Evolutionary conservation across 2,329 filamentous ascomycete genomes (phyloP).

Genomic region (Ceratocystis eucalypticola): DNA sequence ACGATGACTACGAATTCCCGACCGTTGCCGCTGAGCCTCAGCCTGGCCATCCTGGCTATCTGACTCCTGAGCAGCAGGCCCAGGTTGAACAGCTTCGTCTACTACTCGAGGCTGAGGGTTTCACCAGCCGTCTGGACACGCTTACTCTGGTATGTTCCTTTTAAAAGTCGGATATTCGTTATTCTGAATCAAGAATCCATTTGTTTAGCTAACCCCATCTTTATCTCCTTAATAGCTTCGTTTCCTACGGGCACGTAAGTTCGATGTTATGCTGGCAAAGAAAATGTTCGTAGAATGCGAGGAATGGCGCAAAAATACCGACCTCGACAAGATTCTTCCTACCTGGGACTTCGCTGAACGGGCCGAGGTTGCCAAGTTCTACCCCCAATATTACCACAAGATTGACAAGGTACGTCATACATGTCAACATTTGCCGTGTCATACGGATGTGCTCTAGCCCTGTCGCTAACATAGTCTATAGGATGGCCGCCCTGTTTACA

Average conservation of each 20-base stretch:
- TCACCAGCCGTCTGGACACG: slow-evolving; percentile 76
- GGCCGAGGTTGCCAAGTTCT: slow-evolving; percentile 70
- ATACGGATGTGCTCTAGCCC: not conserved
- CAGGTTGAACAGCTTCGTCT: slow-evolving; percentile 74
- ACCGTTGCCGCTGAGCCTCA: slow-evolving; percentile 56
- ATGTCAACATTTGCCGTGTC: not conserved
- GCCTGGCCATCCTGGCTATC: slow-evolving; percentile 74
- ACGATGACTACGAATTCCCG: slow-evolving; percentile 92
- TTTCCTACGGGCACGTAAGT: slow-evolving; percentile 90
- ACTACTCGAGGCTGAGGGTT: slow-evolving; percentile 72
- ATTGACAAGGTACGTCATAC: slow-evolving; percentile 53
- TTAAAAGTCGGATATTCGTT: not conserved
- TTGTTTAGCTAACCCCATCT: slow-evolving; percentile 1
- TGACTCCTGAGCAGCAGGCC: slow-evolving; percentile 75
- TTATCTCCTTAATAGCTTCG: slow-evolving; percentile 44
- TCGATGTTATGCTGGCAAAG: slow-evolving; percentile 72
- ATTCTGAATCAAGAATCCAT: slow-evolving; percentile 1
- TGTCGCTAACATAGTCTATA: slow-evolving; percentile 27
- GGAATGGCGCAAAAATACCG: slow-evolving; percentile 78
- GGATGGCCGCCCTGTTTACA: slow-evolving; percentile 95
- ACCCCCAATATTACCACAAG: slow-evolving; percentile 99
- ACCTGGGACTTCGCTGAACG: slow-evolving; percentile 84
- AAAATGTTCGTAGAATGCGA: slow-evolving; percentile 87
- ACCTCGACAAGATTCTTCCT: slow-evolving; percentile 66
- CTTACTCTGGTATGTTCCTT: slow-evolving; percentile 63